Evolutionary conservation across 257 asterid species (phyloP), one percentile per base, ranked within the genome.

Genomic region (Cynanchum wilfordii): DNA sequence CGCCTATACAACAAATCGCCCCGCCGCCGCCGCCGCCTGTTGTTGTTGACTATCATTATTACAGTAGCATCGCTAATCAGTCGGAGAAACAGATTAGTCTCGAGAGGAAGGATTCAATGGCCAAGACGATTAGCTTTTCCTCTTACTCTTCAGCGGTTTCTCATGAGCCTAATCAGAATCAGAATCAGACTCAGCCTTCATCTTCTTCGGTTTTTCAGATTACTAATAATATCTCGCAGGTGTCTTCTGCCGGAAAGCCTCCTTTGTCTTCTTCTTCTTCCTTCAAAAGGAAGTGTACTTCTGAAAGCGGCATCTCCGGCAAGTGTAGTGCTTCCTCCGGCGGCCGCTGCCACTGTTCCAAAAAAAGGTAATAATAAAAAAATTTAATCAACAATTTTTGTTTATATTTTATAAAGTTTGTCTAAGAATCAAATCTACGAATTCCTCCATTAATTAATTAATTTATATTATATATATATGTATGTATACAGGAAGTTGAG

Each of bases 1-100:
- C 96, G n/a, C 97, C 97, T 17, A 89, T 93, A 30, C 96, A 91
- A 55, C 98, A 93, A 66, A 81, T 91, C n/a, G n/a, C n/a, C 27
- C 93, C 92, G 0, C 86, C 83, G 5, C 79, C 81, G 38, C 38
- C 38, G 38, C 38, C 38, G 38, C 38, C 38, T 33, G 38, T 33
- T 30, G 80, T 22, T 33, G 73, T 62, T 44, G 79, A 72, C 15
- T 77, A 54, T 7, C 65, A 51, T 29, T 42, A 70, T 56, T 30
- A 47, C 15, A 49, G 33, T 10, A 56, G 12, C 20, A 59, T 2
- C 16, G 10, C 25, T 5, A 27, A 68, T 44, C 77, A 49, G 68
- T 8, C 80, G 1, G 70, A 72, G 58, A 71, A 51, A 51, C 66
- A 68, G 67, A 19, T 72, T 33, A 33, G 38, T 30, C 64, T 72